Base-by-base conservation (phyloP, 2,329 filamentous ascomycete species). In the Fusarium sp. region DNA sequence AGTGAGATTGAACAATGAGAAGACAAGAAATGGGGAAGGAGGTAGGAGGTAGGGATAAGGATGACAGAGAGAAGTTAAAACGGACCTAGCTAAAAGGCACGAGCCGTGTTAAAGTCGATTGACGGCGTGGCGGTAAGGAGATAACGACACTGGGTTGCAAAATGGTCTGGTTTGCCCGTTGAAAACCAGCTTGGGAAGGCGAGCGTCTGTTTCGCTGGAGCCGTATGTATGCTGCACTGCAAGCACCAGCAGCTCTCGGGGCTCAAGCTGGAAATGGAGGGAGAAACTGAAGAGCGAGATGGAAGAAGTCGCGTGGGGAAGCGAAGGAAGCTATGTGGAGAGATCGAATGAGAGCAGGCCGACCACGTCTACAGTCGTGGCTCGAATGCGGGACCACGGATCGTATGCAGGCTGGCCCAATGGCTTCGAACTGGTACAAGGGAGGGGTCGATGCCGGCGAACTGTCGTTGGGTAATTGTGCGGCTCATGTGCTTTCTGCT, bases 381-480 rank as follows among this genome's bases (percentile, higher is more conserved):
- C 81, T 82, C 81, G 81, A 82, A 79, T 82, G 79, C 79, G 78
- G 78, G 77, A 78, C 79, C 77, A 72, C 73, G 78, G 74, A 81
- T 75, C 71, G 75, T 78, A 81, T 82, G 81, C 80, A 82, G 76
- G 79, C 73, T 81, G 75, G 78, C 79, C 80, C 79, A 81, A 82
- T 78, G 71, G 75, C 70, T 72, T 78, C 65, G 70, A 77, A 73
- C 69, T 76, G 75, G 74, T 75, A 77, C 72, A 78, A 78, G 74
- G 70, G 76, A 78, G 74, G 74, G 72, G 74, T 73, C 61, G 63
- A 66, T 75, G 69, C 65, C 64, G 65, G 74, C 76, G 76, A 78
- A 77, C 76, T 53, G 76, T 75, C 60, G 75, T 78, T 75, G 75
- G 69, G 76, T 62, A 63, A 77, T 70, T 72, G 74, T 77, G 74